Evolutionary conservation across 2,329 filamentous ascomycete species (phyloP).

Genomic region (Aspergillus ochraceus): DNA sequence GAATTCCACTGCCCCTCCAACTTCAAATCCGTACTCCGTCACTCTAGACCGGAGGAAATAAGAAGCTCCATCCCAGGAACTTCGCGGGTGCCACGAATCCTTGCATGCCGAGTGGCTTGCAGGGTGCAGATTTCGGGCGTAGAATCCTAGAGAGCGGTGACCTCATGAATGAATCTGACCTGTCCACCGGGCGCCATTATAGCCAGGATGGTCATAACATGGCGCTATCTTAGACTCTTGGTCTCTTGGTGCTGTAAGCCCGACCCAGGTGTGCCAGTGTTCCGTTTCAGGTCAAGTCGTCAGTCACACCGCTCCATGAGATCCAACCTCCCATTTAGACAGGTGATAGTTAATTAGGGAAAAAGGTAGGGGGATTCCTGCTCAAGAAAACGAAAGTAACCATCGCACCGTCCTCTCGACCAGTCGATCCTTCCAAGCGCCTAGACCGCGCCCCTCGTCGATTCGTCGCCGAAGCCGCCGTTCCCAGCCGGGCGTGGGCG

Average conservation of each 20-base stretch:
- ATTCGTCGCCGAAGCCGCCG: conserved; percentile 3
- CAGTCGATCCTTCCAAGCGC: background rate
- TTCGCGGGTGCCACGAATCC: conserved; percentile 8
- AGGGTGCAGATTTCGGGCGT: background rate
- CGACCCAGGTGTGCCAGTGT: too few relatives aligned
- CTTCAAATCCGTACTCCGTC: too few relatives aligned
- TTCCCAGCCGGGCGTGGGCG: conserved; percentile 6
- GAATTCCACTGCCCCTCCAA: too few relatives aligned
- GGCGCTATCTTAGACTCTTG: background rate
- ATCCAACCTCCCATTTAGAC: too few relatives aligned
- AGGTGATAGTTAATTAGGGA: too few relatives aligned
- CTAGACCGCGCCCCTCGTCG: conserved; percentile 6
- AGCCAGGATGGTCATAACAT: background rate
- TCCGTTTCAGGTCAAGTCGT: background rate
- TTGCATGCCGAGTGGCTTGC: conserved; percentile 2
- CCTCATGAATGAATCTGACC: background rate
- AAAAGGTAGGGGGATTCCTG: too few relatives aligned
- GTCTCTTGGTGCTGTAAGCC: too few relatives aligned
- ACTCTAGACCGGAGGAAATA: background rate
- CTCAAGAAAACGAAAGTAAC: background rate
- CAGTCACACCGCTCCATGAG: background rate
- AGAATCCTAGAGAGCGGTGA: background rate
- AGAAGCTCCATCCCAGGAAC: background rate
- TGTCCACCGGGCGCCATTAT: background rate
- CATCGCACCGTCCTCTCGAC: background rate